Evolutionary conservation across 1,139 yeast species (phyloP).

Genomic region (Protomyces macrosporus): DNA sequence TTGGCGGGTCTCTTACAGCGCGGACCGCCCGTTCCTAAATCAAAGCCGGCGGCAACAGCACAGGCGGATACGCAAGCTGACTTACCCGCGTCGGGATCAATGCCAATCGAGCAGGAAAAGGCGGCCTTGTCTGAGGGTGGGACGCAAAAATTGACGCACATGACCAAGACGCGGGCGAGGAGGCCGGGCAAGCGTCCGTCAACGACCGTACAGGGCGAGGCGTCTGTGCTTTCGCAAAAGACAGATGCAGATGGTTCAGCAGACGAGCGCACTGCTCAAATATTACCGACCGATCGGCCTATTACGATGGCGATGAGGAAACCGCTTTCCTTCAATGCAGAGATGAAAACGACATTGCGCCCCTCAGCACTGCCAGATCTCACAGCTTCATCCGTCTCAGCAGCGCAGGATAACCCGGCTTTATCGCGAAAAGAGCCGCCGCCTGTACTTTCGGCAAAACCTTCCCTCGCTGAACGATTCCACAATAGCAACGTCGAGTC

Average conservation of each 20-base stretch:
- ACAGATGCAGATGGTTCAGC: background rate
- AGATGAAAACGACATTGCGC: background rate
- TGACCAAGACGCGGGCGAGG: slow-evolving; percentile 16
- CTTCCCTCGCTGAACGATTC: background rate
- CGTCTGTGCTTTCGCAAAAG: background rate
- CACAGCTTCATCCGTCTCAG: background rate
- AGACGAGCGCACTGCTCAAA: background rate
- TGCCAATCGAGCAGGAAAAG: background rate
- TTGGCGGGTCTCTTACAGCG: background rate
- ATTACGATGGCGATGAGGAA: too few species aligned
- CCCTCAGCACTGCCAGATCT: background rate
- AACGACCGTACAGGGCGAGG: background rate
- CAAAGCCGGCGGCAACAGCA: background rate
- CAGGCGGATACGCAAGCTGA: background rate
- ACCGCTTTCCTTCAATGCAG: background rate
- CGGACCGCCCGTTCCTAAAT: background rate
- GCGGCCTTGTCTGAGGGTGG: background rate
- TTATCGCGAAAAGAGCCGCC: background rate
- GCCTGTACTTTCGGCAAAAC: background rate
- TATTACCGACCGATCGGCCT: too few species aligned
- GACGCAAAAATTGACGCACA: slow-evolving; percentile 4
- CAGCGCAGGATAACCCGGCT: background rate
- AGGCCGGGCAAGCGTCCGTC: background rate
- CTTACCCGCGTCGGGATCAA: background rate
- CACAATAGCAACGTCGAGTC: background rate